phyloP scores from a whole-genome alignment of 805 yeast genomes.

The Lipomyces japonicus region DNA sequence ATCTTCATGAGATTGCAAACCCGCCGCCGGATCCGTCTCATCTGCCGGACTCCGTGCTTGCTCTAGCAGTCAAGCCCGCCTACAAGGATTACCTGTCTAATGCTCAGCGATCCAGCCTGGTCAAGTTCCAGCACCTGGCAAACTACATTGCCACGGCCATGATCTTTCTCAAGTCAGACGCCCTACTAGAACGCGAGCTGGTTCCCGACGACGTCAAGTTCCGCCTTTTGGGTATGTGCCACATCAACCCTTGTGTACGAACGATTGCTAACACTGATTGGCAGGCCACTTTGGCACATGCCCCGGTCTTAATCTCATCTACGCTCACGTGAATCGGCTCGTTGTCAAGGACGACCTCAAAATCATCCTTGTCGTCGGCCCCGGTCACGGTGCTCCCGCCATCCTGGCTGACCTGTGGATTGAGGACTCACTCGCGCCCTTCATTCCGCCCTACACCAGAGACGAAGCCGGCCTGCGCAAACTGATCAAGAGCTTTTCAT shows the following conservation, averaged over 20 bases:
- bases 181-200: slow-evolving; percentile 17
- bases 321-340: slow-evolving; percentile 25
- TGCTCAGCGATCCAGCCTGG: slow-evolving; percentile 20
- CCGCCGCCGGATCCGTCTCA: slow-evolving; percentile 26
- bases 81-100: slow-evolving; percentile 18
- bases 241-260: neutral
- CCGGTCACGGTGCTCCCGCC: slow-evolving; percentile 31
- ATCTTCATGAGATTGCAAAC: slow-evolving; percentile 15
- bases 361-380: slow-evolving; percentile 28
- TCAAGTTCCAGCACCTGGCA: slow-evolving; percentile 24
- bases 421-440: slow-evolving; percentile 27
- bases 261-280: neutral
- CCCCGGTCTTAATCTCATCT: slow-evolving; percentile 29
- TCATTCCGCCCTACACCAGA: slow-evolving; percentile 22
- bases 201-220: slow-evolving; percentile 24
- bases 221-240: slow-evolving; percentile 26
- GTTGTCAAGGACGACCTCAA: slow-evolving; percentile 24
- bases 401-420: slow-evolving; percentile 29
- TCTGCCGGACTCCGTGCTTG: slow-evolving; percentile 24
- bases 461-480: slow-evolving; percentile 17
- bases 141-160: slow-evolving; percentile 26
- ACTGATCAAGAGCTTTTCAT: slow-evolving; percentile 25
- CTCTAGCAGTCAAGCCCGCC: slow-evolving; percentile 17
- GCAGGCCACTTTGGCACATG: slow-evolving; percentile 30
- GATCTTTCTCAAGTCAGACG: slow-evolving; percentile 24